phyloP scores from a whole-genome alignment of 768 basidiomycete genomes.

The Amyloporia xantha region DNA sequence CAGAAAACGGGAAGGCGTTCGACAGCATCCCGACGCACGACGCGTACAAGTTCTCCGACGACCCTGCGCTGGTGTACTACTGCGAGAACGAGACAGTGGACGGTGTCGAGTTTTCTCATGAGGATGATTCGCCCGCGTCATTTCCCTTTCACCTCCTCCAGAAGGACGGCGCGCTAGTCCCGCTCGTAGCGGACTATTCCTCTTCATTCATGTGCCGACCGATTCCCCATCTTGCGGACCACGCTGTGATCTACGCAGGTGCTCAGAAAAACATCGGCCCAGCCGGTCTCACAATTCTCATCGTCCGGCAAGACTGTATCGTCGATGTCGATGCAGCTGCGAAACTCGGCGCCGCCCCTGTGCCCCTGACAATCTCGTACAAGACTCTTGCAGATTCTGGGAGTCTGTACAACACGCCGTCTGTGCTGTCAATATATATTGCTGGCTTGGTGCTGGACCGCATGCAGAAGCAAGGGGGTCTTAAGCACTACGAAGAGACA shows the following conservation, averaged over 20 bases:
- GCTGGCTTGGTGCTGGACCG: slow-evolving; percentile 77
- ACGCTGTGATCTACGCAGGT: slow-evolving; percentile 93
- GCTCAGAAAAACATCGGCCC: slow-evolving; percentile 98
- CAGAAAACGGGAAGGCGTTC: slow-evolving; percentile 62
- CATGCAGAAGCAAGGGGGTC: slow-evolving; percentile 57
- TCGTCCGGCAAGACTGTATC: slow-evolving; percentile 91
- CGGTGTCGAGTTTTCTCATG: slow-evolving; percentile 79
- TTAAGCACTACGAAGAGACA: slow-evolving; percentile 54
- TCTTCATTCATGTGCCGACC: slow-evolving; percentile 95
- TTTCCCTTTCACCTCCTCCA: slow-evolving; percentile 82
- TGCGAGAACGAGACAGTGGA: slow-evolving; percentile 99
- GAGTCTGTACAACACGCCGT: slow-evolving; percentile 90
- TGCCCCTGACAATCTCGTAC: slow-evolving; percentile 79
- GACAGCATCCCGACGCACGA: slow-evolving; percentile 73
- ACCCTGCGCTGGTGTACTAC: slow-evolving; percentile 91
- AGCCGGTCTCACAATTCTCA: slow-evolving; percentile 86
- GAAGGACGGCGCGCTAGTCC: slow-evolving; percentile 41
- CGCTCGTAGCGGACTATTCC: slow-evolving; percentile 92
- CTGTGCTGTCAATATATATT: slow-evolving; percentile 88
- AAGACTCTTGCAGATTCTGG: slow-evolving; percentile 69
- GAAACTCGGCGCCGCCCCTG: slow-evolving; percentile 60
- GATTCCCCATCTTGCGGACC: slow-evolving; percentile 80
- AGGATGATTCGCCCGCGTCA: slow-evolving; percentile 44
- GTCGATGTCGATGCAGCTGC: slow-evolving; percentile 83
- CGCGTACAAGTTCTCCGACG: slow-evolving; percentile 69